phyloP scores from a whole-genome alignment of 176 grass and related monocot genomes.

The Puya raimondii region DNA sequence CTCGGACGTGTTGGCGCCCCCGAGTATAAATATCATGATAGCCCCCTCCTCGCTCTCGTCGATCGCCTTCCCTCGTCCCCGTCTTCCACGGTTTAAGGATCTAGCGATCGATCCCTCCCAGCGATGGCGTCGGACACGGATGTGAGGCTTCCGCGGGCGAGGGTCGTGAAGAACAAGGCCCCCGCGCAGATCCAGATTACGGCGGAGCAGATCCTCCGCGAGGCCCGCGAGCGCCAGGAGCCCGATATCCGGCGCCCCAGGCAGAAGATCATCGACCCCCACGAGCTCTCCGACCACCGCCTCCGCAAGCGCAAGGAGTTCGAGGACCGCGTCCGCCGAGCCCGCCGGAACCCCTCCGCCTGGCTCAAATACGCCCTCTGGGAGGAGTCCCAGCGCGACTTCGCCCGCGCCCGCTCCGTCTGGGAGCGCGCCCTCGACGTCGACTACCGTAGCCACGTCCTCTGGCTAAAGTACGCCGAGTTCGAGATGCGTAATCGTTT shows the following conservation, averaged over 20 bases:
- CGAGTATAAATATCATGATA: too few species aligned
- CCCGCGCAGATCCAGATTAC: slow-evolving; percentile 70
- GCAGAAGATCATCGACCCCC: slow-evolving; percentile 59
- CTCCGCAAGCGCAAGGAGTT: slow-evolving; percentile 71
- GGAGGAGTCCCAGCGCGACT: slow-evolving; percentile 78
- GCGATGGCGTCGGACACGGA: slow-evolving; percentile 46
- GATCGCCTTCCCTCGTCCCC: too few species aligned
- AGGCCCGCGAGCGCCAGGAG: slow-evolving; percentile 64
- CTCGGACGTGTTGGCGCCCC: too few species aligned
- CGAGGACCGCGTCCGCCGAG: slow-evolving; percentile 58
- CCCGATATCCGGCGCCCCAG: slow-evolving; percentile 62
- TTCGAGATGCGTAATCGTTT: slow-evolving; percentile 74
- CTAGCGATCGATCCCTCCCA: too few species aligned
- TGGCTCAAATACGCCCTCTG: slow-evolving; percentile 80
- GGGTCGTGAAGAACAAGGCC: slow-evolving; percentile 69
- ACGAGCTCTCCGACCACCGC: slow-evolving; percentile 65
- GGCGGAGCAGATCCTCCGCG: slow-evolving; percentile 71
- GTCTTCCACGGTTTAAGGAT: too few species aligned
- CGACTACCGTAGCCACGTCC: slow-evolving; percentile 61
- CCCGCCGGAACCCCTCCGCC: slow-evolving; percentile 43
- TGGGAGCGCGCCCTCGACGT: slow-evolving; percentile 75
- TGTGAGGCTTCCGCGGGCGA: slow-evolving; percentile 68
- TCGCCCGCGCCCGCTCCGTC: slow-evolving; percentile 55
- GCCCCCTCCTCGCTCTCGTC: too few species aligned
- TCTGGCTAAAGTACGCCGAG: slow-evolving; percentile 97